Base-by-base conservation (phyloP, 2,329 filamentous ascomycete species). In the Cladosporium sp. region DNA sequence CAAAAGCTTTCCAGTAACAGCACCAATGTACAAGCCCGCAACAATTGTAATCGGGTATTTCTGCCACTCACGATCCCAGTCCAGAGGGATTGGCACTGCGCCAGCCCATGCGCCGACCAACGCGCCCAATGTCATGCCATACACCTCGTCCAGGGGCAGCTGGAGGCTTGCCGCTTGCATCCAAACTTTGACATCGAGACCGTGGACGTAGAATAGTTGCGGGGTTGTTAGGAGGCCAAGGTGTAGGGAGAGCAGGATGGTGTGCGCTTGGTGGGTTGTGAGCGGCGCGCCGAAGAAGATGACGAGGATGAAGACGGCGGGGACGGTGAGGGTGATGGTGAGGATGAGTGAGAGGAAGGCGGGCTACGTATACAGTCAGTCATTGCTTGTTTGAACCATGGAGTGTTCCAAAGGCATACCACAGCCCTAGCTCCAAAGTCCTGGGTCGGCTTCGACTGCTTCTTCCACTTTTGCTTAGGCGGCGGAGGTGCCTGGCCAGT, bases 41-140 rank as follows among this genome's bases (percentile, higher is more conserved):
- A 98, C 79, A 66, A 99, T 91, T 0, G 95, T 99, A 57, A 98
- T 89, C 0, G 95, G 95, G 91, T 94, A 99, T 77, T 90, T 91
- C 85, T 99, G 95, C 95, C 95, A 99, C 72, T 96, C 93, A n/a
- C 95, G 88, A 77, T 99, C 95, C 94, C 94, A 98, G 77, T 99
- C 95, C 70, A 99, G 82, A 1, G 95, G 95, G 71, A 99, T 98
- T 0, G 96, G 95, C 62, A 98, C 88, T 8, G 95, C 95, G 3
- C 95, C 95, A 49, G 97, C 80, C 95, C 95, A 98, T 48, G 92
- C 92, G 6, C 95, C 95, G 1, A 94, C 73, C 28, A 90, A 81
- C 0, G 88, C 88, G 5, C 95, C 95, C n/a, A 93, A 78, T 11
- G 92, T 84, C 1, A 88, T 92, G 2, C 93, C 94, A 79, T 92